Evolutionary conservation across 331 rosid species (phyloP).

Genomic region (Erythrophleum ivorense): DNA sequence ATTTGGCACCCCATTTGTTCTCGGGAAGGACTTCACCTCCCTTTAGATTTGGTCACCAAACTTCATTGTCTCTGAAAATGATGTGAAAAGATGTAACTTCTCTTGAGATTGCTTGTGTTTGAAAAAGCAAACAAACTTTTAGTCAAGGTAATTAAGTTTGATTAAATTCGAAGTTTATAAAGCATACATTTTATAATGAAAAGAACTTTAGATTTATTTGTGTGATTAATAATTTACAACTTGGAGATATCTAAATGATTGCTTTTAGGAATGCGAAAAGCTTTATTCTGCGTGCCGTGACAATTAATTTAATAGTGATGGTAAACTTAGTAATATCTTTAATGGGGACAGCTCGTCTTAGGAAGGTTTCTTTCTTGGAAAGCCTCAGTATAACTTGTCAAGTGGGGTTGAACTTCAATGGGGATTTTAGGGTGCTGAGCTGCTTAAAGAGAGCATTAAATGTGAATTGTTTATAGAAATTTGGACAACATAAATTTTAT

Average conservation of each 20-base stretch:
- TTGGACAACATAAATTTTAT: too few relatives aligned
- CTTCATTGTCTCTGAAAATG: not conserved
- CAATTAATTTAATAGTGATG: not conserved
- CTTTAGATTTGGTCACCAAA: not conserved
- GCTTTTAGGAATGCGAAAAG: conserved; percentile 11
- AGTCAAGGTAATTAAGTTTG: not conserved
- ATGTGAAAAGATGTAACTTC: conserved; percentile 5
- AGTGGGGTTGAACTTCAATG: not conserved
- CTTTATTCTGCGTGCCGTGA: not conserved
- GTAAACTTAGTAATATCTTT: not conserved
- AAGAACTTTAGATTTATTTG: not conserved
- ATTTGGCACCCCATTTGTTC: too few relatives aligned
- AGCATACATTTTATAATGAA: not conserved
- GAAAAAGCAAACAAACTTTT: not conserved
- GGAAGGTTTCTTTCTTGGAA: not conserved
- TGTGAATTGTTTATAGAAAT: too few relatives aligned
- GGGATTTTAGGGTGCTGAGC: too few relatives aligned
- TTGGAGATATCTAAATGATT: not conserved
- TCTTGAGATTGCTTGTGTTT: not conserved
- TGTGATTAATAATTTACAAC: not conserved
- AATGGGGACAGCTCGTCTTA: not conserved
- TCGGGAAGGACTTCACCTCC: not conserved
- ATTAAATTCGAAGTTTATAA: not conserved
- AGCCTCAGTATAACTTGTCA: not conserved
- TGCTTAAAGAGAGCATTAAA: too few relatives aligned